Conservation (phyloP, 2,329 filamentous ascomycete species). For the Harringtonia lauricola region DNA sequence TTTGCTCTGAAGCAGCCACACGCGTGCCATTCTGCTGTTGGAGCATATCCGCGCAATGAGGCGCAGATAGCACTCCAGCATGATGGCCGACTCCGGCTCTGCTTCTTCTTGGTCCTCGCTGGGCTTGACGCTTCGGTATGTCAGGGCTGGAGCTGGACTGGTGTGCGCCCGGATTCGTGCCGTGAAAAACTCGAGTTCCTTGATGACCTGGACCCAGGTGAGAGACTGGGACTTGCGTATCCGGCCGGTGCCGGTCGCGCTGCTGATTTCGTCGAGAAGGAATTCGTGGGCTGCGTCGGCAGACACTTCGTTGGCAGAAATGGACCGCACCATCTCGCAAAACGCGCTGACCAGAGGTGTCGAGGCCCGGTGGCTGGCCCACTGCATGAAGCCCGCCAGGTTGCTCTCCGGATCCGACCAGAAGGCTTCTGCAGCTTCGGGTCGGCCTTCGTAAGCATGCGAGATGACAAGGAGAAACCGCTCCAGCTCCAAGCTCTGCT, state of each 20-base stretch:
- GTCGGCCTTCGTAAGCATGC: conserved; percentile 77
- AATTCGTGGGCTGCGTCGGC: conserved; percentile 82
- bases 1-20: conserved; percentile 54
- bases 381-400: conserved; percentile 86
- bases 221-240: conserved; percentile 74
- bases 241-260: conserved; percentile 52
- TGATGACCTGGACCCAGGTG: conserved; percentile 88
- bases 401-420: conserved; percentile 92
- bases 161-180: conserved; percentile 67
- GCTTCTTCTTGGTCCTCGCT: conserved; percentile 59
- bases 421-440: conserved; percentile 76
- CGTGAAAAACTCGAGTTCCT: conserved; percentile 77
- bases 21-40: conserved; percentile 60
- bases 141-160: conserved; percentile 37
- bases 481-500: conserved; percentile 68
- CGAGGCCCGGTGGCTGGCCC: conserved; percentile 90
- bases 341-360: conserved; percentile 95
- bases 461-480: conserved; percentile 87
- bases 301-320: conserved; percentile 72
- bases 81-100: conserved; percentile 89
- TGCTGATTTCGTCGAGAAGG: conserved; percentile 71
- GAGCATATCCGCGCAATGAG: conserved; percentile 72
- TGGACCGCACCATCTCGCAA: conserved; percentile 87
- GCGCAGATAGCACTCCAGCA: conserved; percentile 89
- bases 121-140: conserved; percentile 49